phyloP scores from a whole-genome alignment of 345 rosid species.

The Balakata baccata region DNA sequence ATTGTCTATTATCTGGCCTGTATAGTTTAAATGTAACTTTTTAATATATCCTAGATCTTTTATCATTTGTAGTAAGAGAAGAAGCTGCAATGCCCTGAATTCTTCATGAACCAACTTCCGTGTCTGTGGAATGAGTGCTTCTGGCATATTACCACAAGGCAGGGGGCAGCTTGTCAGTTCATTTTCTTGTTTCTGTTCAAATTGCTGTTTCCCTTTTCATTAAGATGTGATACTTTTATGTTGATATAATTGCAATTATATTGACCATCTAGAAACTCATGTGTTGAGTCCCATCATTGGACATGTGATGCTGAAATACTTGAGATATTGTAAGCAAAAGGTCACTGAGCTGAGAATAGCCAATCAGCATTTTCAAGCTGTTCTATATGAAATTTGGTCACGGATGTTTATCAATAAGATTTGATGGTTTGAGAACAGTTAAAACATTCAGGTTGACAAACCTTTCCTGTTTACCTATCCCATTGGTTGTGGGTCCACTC shows the following conservation, averaged over 20 bases:
- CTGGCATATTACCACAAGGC: too few relatives aligned
- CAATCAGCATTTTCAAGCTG: neutral
- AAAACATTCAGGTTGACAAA: slow-evolving; percentile 9
- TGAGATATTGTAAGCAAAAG: neutral
- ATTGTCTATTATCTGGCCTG: neutral
- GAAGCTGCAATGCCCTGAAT: too few relatives aligned
- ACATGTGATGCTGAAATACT: neutral
- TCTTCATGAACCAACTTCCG: too few relatives aligned
- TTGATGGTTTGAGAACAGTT: slow-evolving; percentile 15
- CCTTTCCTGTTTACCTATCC: slow-evolving; percentile 5
- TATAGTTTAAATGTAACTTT: neutral
- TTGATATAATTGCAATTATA: neutral
- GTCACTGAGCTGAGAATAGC: neutral
- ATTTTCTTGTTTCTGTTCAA: too few relatives aligned
- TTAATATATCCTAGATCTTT: neutral
- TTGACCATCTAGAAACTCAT: neutral
- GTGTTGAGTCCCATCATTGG: neutral
- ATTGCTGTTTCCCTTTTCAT: too few relatives aligned
- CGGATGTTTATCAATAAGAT: neutral
- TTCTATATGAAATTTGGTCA: neutral
- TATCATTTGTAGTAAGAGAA: neutral
- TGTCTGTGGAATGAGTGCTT: neutral
- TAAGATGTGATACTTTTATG: neutral
- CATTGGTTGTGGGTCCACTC: slow-evolving; percentile 19
- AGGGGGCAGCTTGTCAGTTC: too few relatives aligned